Evolutionary conservation across 768 basidiomycete genomes (phyloP).

Genomic region (Boletales sp.): DNA sequence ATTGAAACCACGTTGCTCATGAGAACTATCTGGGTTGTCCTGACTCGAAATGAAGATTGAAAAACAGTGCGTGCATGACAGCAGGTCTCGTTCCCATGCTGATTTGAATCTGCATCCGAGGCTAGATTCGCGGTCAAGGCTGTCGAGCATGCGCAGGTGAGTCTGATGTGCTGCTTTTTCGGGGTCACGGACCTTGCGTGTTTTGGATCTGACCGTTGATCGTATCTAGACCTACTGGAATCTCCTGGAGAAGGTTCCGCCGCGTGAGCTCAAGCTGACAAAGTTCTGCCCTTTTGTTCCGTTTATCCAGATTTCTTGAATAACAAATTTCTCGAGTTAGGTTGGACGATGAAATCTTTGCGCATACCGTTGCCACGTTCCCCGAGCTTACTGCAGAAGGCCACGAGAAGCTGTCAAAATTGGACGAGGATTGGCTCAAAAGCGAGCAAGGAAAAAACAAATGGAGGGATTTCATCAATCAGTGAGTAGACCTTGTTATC

Average conservation of each 20-base stretch:
- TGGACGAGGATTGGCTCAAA: slow-evolving; percentile 96
- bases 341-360: slow-evolving; percentile 88
- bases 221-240: slow-evolving; percentile 86
- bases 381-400: slow-evolving; percentile 65
- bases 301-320: slow-evolving; percentile 1
- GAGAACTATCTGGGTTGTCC: slow-evolving; percentile 3
- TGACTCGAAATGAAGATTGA: slow-evolving; percentile 63
- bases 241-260: slow-evolving; percentile 76
- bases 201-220: slow-evolving; percentile 9
- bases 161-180: slow-evolving; percentile 19
- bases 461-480: slow-evolving; percentile 86
- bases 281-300: slow-evolving; percentile 43
- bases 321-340: slow-evolving; percentile 37
- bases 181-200: not conserved
- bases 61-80: slow-evolving; percentile 69
- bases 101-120: slow-evolving; percentile 7
- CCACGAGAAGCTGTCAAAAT: slow-evolving; percentile 45
- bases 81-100: slow-evolving; percentile 4
- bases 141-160: slow-evolving; percentile 92
- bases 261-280: slow-evolving; percentile 75
- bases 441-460: slow-evolving; percentile 78
- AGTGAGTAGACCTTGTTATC: slow-evolving; percentile 39
- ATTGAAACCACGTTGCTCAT: slow-evolving; percentile 20
- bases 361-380: slow-evolving; percentile 71
- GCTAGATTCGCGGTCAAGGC: slow-evolving; percentile 64